Conservation (phyloP, 2,329 filamentous ascomycete species). For the Cryoendolithus antarcticus region DNA sequence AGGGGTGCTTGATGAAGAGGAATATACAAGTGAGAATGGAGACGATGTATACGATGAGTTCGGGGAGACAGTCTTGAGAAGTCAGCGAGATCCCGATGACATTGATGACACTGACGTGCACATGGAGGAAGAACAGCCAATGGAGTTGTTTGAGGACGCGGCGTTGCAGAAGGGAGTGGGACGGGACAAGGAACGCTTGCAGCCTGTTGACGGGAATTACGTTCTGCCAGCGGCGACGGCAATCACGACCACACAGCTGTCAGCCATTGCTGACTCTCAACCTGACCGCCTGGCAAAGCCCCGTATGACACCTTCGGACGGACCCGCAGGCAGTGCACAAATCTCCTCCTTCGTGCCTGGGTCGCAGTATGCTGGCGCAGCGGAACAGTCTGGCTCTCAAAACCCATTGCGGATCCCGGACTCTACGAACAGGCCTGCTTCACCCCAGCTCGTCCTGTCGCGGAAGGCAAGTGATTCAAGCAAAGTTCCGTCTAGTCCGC, state of each 20-base stretch:
- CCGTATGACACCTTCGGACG: slow-evolving; percentile 17
- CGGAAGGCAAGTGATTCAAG: not conserved
- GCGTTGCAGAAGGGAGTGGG: not conserved
- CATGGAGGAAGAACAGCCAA: not conserved
- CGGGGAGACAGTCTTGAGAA: slow-evolving; percentile 22
- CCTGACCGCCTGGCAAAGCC: slow-evolving; percentile 21
- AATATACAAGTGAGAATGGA: slow-evolving; percentile 2
- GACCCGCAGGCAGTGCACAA: slow-evolving; percentile 19
- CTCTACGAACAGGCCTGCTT: not conserved
- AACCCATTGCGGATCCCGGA: not conserved
- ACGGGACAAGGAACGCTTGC: not conserved
- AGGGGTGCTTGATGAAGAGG: slow-evolving; percentile 5
- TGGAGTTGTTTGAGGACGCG: not conserved
- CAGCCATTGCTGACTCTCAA: slow-evolving; percentile 36
- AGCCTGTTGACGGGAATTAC: too few relatives aligned
- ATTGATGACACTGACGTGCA: slow-evolving; percentile 6
- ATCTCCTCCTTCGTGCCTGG: slow-evolving; percentile 22
- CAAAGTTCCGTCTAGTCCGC: slow-evolving; percentile 2
- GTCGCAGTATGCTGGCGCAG: slow-evolving; percentile 22
- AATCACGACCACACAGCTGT: slow-evolving; percentile 19
- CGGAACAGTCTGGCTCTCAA: slow-evolving; percentile 14
- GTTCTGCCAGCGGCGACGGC: not conserved
- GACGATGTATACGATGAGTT: slow-evolving; percentile 25
- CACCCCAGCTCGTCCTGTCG: not conserved
- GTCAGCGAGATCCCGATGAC: slow-evolving; percentile 15